phyloP scores from a whole-genome alignment of 1,284 basidiomycete species.

The Papiliotrema laurentii region DNA sequence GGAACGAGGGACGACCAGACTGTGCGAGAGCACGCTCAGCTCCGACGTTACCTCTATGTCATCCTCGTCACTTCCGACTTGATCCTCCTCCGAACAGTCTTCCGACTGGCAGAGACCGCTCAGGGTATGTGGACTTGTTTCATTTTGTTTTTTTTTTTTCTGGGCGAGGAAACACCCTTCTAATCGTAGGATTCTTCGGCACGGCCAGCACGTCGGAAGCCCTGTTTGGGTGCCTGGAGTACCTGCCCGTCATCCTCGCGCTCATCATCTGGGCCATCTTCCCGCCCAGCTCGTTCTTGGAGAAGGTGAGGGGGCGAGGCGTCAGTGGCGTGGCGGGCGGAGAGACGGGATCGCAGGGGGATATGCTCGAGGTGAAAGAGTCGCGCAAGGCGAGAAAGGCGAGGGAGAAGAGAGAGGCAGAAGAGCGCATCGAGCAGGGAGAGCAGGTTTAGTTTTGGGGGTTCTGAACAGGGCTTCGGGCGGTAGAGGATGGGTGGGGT shows the following conservation, averaged over 20 bases:
- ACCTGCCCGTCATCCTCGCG: constrained; percentile 45
- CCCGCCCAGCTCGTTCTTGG: constrained; percentile 15
- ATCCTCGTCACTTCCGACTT: constrained; percentile 34
- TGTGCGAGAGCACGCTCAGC: neutral
- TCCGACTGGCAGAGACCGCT: constrained; percentile 49
- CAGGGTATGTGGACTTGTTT: constrained; percentile 29
- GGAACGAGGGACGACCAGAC: neutral
- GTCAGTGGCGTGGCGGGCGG: neutral
- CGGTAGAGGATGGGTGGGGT: too few relatives aligned
- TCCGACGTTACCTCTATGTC: constrained; percentile 28
- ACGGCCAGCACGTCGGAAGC: constrained; percentile 38
- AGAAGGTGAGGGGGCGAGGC: neutral
- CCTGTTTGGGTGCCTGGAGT: constrained; percentile 47
- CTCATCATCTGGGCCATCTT: constrained; percentile 33
- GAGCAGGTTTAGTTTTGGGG: too few relatives aligned
- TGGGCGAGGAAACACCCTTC: neutral
- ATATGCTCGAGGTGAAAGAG: neutral
- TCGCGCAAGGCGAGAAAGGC: too few relatives aligned
- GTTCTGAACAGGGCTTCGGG: too few relatives aligned
- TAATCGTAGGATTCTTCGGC: constrained; percentile 37
- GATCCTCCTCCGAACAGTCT: constrained; percentile 46
- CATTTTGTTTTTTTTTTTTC: neutral
- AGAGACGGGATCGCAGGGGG: neutral
- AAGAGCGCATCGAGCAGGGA: too few relatives aligned
- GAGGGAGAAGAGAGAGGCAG: neutral